Base-by-base conservation (phyloP, 225 moss, liverwort and hornwort genomes). In the Marchantia polymorpha region DNA sequence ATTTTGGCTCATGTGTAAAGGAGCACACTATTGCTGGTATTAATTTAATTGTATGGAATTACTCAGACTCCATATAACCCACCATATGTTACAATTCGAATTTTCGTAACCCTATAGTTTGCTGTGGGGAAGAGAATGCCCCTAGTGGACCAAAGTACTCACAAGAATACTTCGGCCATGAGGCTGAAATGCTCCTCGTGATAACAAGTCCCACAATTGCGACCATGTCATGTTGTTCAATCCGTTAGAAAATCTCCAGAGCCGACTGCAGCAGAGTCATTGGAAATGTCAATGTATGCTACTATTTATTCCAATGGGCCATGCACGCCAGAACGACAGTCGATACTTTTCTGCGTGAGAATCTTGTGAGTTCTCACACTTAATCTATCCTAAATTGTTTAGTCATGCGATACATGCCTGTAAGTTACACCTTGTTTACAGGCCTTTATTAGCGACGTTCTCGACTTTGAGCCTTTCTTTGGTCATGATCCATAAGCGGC, bases 311-410 rank as follows among this genome's bases (percentile, higher is more conserved):
- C 97, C 0, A 97, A 97, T 58, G 97, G 94, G 0, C 91, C 29
- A 97, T 97, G 97, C 97, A 97, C 63, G 97, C 97, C 54, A 94
- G 97, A 16, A 97, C 97, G 2, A 97, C 97, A 0, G 94, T 93
- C 68, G 97, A 97, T 64, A 97, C 97, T 9, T 97, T 97, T 8
- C 85, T 97, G 82, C 92, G 97, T 4, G 97, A 97, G 76, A 97
- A 97, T 72, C 86, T 97, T 74, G 88, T 89, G 73, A 50, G 86
- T 83, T 3, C 15, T 23, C 23, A 7, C 26, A 14, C 64, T 10
- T 52, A 14, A 8, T 8, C 27, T 17, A 56, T 67, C 27, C 22
- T 10, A 67, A 39, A 60, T 22, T 54, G 5, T 39, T 2, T 2
- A 39, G 39, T 39, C 39, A 39, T 39, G 39, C 5, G 39, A 2